Percentiles rank a stretch among this genome's conserved stretches.
phyloP scores from a whole-genome alignment of 2,329 filamentous ascomycete species.

The Colletotrichum sp. region DNA sequence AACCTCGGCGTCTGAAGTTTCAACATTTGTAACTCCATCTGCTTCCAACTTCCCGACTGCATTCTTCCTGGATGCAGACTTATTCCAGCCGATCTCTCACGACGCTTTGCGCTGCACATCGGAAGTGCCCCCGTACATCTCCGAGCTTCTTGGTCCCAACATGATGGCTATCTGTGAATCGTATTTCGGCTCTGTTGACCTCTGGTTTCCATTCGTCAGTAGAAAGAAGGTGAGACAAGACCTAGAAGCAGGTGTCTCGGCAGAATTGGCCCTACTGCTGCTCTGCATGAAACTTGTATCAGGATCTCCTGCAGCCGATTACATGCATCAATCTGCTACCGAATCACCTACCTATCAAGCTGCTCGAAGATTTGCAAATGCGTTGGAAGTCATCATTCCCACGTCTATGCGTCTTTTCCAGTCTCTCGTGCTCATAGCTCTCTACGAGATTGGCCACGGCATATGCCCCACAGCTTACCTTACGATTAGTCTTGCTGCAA shows the following conservation, averaged over 20 bases:
- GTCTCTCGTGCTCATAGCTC: constrained; percentile 30
- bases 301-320: background rate
- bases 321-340: background rate
- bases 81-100: constrained; percentile 17
- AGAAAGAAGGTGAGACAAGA: constrained; percentile 16
- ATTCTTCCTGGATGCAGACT: constrained; percentile 28
- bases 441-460: constrained; percentile 39
- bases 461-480: constrained; percentile 38
- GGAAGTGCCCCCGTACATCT: background rate
- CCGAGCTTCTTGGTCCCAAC: background rate
- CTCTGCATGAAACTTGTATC: constrained; percentile 30
- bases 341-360: constrained; percentile 1
- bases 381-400: constrained; percentile 25
- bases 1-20: background rate
- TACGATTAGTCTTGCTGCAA: constrained; percentile 27
- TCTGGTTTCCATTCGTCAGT: constrained; percentile 29
- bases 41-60: constrained; percentile 16
- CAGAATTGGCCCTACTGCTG: constrained; percentile 23
- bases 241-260: background rate
- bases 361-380: constrained; percentile 19
- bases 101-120: background rate
- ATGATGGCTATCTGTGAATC: background rate
- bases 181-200: constrained; percentile 26
- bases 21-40: background rate
- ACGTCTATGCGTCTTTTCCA: constrained; percentile 31